Base-by-base conservation (phyloP, 176 grass and related monocot species). In the Elymus sibiricus region DNA sequence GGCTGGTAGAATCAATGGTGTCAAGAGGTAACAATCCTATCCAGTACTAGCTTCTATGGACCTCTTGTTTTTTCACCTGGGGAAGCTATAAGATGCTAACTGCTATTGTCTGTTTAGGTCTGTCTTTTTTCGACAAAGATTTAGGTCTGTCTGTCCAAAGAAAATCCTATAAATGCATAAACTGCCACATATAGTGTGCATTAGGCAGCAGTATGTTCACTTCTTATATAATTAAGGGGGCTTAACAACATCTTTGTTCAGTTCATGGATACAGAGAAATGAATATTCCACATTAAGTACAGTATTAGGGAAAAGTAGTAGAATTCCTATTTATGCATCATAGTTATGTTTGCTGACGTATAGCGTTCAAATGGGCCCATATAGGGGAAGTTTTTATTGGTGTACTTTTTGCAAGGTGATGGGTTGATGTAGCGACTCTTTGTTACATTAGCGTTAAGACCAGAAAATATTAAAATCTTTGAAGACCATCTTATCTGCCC, bases 1-100 rank as follows among this genome's bases (percentile, higher is more conserved):
- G 75, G 86, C 90, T 56, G 86, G 61, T 68, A 84, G 90, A 38
- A 88, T 88, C 42, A 84, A 91, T 64, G 69, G 82, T 0, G 63
- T 88, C 8, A 85, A 91, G 56, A 87, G 90, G 89, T 90, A 83
- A 87, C 22, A 37, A 27, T 37, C 15, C 61, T n/a, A 61, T 40
- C 70, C 61, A 11, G 4, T 70, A 72, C 26, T 44, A 39, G 13
- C 49, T 70, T 40, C 55, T 29, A 61, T 75, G 21, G 29, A 34
- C 24, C 26, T 22, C 25, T 7, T 79, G 31, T 0, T 43, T 74
- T 70, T 79, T 64, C 9, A 62, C 31, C 11, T 19, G 6, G 27
- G 19, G 40, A 84, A 14, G 32, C 47, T 83, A 31, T 67, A 85
- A 26, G 46, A 77, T 77, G 44, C 44, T 65, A 51, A 35, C 72